Conservation (phyloP, 2,329 filamentous ascomycete genomes). For the Neofusicoccum kwambonambiense region DNA sequence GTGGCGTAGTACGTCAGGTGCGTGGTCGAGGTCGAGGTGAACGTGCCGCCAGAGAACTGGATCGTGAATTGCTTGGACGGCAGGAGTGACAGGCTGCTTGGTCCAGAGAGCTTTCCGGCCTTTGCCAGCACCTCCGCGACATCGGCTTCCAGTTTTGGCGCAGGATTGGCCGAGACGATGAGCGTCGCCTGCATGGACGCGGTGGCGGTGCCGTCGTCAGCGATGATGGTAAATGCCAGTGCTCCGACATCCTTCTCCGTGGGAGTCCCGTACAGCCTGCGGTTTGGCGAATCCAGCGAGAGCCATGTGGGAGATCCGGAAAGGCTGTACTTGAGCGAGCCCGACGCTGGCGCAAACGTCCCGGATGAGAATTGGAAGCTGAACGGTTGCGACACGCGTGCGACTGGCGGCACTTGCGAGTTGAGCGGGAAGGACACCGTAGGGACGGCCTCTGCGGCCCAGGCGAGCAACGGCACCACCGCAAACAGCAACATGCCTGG, state of each 20-base stretch:
- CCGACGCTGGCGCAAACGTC: conserved; percentile 65
- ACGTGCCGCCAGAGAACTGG: conserved; percentile 55
- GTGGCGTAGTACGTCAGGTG: conserved; percentile 73
- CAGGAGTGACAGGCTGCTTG: conserved; percentile 53
- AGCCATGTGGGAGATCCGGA: conserved; percentile 70
- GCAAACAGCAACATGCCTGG: conserved; percentile 22
- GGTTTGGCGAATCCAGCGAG: conserved; percentile 62
- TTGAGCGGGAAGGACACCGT: conserved; percentile 70
- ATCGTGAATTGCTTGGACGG: conserved; percentile 38
- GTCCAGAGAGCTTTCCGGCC: conserved; percentile 59
- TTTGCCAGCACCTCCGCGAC: conserved; percentile 57
- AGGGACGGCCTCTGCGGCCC: conserved; percentile 29
- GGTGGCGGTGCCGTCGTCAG: conserved; percentile 65
- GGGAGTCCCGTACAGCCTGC: conserved; percentile 72
- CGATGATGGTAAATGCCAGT: conserved; percentile 64
- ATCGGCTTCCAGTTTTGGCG: conserved; percentile 57
- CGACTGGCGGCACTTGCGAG: conserved; percentile 78
- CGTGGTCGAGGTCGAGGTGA: conserved; percentile 51
- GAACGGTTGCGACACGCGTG: conserved; percentile 66
- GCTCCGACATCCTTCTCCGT: conserved; percentile 56
- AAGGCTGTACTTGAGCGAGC: conserved; percentile 65
- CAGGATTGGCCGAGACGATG: conserved; percentile 61
- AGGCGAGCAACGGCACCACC: conserved; percentile 23
- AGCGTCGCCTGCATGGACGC: conserved; percentile 64
- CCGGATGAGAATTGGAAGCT: conserved; percentile 69